Evolutionary conservation across 208 protist species (phyloP).

Genomic region (Herpetomonas tarakana): DNA sequence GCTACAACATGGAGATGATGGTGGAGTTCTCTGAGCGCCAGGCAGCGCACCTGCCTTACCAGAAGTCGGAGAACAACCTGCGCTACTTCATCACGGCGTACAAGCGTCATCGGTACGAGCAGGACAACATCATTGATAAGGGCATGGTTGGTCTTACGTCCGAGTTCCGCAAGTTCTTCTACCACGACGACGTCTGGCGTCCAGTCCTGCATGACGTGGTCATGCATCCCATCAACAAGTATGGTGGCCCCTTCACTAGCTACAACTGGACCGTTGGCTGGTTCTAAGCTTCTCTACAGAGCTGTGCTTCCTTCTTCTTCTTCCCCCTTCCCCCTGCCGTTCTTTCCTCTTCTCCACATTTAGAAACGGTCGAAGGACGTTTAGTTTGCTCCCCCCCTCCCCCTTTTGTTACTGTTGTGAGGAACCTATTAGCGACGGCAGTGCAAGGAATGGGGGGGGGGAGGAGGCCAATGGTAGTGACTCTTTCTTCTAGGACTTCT

Average conservation of each 20-base stretch:
- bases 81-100: slow-evolving; percentile 75
- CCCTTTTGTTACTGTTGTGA: too few species aligned
- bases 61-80: slow-evolving; percentile 83
- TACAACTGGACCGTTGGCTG: slow-evolving; percentile 92
- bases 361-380: too few species aligned
- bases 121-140: slow-evolving; percentile 89
- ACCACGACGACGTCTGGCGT: slow-evolving; percentile 91
- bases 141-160: slow-evolving; percentile 88
- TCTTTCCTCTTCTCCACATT: slow-evolving; percentile 2
- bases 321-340: not conserved
- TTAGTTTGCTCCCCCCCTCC: too few species aligned
- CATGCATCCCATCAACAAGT: slow-evolving; percentile 86
- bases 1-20: slow-evolving; percentile 90
- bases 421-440: too few species aligned
- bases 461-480: too few species aligned
- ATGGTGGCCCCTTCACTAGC: slow-evolving; percentile 75
- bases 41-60: slow-evolving; percentile 78
- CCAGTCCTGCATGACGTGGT: slow-evolving; percentile 84
- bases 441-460: too few species aligned
- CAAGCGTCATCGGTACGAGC: slow-evolving; percentile 86
- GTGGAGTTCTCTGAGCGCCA: slow-evolving; percentile 86
- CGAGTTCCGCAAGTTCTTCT: slow-evolving; percentile 92
- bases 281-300: slow-evolving; percentile 48
- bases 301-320: slow-evolving; percentile 10
- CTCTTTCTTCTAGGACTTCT: too few species aligned